Base-by-base conservation (phyloP, 371 early-diverging fungal genomes). In the Mucor irregularis region DNA sequence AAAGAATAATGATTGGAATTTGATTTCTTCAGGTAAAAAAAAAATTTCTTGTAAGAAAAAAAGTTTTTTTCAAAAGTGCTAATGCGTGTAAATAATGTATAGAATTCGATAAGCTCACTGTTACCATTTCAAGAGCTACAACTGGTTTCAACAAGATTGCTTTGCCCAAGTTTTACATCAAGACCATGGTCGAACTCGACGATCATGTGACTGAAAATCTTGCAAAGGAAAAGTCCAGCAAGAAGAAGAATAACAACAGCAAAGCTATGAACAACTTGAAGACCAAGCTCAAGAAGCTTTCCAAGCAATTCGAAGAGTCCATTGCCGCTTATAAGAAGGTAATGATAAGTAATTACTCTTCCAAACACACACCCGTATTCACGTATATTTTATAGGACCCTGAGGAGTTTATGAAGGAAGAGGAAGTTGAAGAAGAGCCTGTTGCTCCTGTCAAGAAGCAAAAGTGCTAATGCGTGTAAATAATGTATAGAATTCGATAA, bases 1-100 rank as follows among this genome's bases (percentile, higher is more conserved):
- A 71, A 93, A 93, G 80, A 91, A 90, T 54, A 89, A 88, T 71
- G 93, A 96, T 77, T 97, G 95, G 94, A 84, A 85, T 55, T 78
- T 85, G 54, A 86, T 91, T 62, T 81, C 88, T 55, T 86, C 81
- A 64, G 92, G 92, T 91, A 81, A 60, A 61, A 34, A 30, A 38
- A 42, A 52, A 33, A 37, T 21, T 21, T 7, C 34, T 31, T 37
- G 11, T 26, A 40, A 38, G n/a, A 30, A 19, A 43, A 54, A 37
- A 46, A 44, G 9, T 17, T 49, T 42, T 38, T 46, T 37, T 54
- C 22, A 7, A 33, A n/a, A n/a, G n/a, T 9, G 3, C 5, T 14
- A 31, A 25, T 7, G 14, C 25, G 13, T 38, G 19, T 19, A 16
- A 34, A 11, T 19, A 25, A 17, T 30, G 29, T 39, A 38, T 52